Evolutionary conservation across 805 yeast genomes (phyloP), one percentile per base, ranked within the genome.

Genomic region (Lipomyces sp.): DNA sequence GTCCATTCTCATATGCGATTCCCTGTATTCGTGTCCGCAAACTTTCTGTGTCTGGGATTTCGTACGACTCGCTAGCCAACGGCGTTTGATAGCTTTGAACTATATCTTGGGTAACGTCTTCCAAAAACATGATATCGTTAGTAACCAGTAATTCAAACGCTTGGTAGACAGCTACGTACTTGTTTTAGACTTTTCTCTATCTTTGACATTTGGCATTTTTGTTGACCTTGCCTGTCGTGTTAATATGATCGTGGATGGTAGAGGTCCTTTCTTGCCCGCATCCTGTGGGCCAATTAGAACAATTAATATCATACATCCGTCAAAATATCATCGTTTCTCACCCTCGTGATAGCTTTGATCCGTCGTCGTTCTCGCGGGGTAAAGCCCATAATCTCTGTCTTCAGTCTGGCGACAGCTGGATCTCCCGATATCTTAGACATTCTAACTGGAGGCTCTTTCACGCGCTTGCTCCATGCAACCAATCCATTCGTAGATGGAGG

Each of bases 21-120:
- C 95, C 93, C 19, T 82, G 69, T 75, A 93, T 81, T 45, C 89
- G 75, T 11, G 81, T 71, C 45, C 80, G 78, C 39, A 93, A 68
- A 34, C 76, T 76, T 40, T 82, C 89, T 36, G 75, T 74, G 58
- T 91, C 98, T 0, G 97, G 97, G 4, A 93, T 67, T 56, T 90
- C 90, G 64, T 75, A 86, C 33, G 79, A 74, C 59, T 91, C 95
- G 0, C 86, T 73, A 1, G 91, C 78, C 32, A 90, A 73, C 3
- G 93, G 91, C 1, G 93, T 79, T 59, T 86, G 88, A 48, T 87
- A 78, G 2, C 93, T 95, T 62, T 84, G 89, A 47, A 84, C 77
- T 16, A 93, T 86, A 64, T 93, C 98, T 66, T 90, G 96, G 21
- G 95, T 87, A 91, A 96, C 89, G 28, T 82, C 60, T 55, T 18